phyloP scores from a whole-genome alignment of 345 rosid species.

The Sonneratia caseolaris region DNA sequence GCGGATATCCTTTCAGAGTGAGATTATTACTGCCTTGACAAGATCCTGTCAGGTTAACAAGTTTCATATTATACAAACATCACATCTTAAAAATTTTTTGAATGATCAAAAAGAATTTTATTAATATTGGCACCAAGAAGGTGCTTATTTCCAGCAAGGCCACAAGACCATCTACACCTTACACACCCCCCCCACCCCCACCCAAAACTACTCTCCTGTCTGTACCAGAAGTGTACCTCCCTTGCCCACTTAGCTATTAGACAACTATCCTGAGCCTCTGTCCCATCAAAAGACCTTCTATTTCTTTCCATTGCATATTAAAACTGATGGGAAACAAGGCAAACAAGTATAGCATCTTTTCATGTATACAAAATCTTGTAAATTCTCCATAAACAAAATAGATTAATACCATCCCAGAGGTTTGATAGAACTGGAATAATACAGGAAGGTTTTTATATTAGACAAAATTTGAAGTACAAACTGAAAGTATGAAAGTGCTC shows the following conservation, averaged over 20 bases:
- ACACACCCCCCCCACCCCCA: too few species aligned
- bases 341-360: not conserved
- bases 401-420: not conserved
- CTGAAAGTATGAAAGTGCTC: not conserved
- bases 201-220: too few species aligned
- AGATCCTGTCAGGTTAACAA: constrained; percentile 51
- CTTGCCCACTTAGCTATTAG: too few species aligned
- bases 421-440: not conserved
- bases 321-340: not conserved
- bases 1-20: constrained; percentile 95
- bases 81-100: not conserved
- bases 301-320: too few species aligned
- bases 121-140: too few species aligned
- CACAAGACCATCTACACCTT: too few species aligned
- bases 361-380: not conserved
- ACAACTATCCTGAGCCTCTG: too few species aligned
- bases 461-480: not conserved
- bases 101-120: too few species aligned
- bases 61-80: not conserved
- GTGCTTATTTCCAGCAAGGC: too few species aligned
- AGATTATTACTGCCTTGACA: constrained; percentile 80
- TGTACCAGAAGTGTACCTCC: too few species aligned
- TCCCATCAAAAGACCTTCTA: too few species aligned
- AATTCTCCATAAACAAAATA: not conserved
- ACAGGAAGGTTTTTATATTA: not conserved